Evolutionary conservation across 352 stramenopile genomes (phyloP).

Genomic region (Phytophthora nicotianae): DNA sequence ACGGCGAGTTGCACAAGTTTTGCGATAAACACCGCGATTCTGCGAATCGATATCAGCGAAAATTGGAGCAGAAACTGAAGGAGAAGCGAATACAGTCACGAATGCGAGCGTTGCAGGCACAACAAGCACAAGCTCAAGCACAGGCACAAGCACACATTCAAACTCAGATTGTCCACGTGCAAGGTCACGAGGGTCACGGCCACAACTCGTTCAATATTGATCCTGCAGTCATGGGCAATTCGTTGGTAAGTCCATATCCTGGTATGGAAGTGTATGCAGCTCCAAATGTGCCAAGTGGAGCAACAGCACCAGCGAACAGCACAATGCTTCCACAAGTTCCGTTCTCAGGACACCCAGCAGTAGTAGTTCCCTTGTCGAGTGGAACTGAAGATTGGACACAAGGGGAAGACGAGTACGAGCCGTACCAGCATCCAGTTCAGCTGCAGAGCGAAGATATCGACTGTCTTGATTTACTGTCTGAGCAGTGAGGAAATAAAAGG

Average conservation of each 20-base stretch:
- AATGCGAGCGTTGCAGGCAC: slow-evolving; percentile 30
- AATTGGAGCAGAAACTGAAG: slow-evolving; percentile 53
- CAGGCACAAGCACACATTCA: slow-evolving; percentile 27
- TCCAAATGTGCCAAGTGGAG: neutral
- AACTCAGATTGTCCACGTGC: slow-evolving; percentile 21
- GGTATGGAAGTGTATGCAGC: slow-evolving; percentile 19
- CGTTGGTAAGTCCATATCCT: slow-evolving; percentile 18
- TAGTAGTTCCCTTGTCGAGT: neutral
- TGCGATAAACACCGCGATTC: slow-evolving; percentile 63
- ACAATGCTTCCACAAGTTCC: slow-evolving; percentile 2
- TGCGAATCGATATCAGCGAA: slow-evolving; percentile 69
- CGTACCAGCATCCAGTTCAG: slow-evolving; percentile 43
- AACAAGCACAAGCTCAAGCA: slow-evolving; percentile 20
- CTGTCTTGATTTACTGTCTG: slow-evolving; percentile 36
- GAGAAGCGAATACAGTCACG: slow-evolving; percentile 39
- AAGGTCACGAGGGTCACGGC: slow-evolving; percentile 8
- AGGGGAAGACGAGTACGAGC: slow-evolving; percentile 39
- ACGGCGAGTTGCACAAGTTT: slow-evolving; percentile 71
- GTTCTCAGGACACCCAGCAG: slow-evolving; percentile 5
- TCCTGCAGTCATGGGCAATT: slow-evolving; percentile 1
- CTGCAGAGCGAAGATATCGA: slow-evolving; percentile 45
- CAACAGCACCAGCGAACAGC: slow-evolving; percentile 1
- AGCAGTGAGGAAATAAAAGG: slow-evolving; percentile 19
- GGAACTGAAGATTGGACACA: slow-evolving; percentile 9
- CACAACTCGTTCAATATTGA: slow-evolving; percentile 6